Percentiles rank a stretch among this genome's conserved stretches.
Evolutionary conservation across 306 rosid species (phyloP).

Genomic region (Hylodesmum podocarpum): DNA sequence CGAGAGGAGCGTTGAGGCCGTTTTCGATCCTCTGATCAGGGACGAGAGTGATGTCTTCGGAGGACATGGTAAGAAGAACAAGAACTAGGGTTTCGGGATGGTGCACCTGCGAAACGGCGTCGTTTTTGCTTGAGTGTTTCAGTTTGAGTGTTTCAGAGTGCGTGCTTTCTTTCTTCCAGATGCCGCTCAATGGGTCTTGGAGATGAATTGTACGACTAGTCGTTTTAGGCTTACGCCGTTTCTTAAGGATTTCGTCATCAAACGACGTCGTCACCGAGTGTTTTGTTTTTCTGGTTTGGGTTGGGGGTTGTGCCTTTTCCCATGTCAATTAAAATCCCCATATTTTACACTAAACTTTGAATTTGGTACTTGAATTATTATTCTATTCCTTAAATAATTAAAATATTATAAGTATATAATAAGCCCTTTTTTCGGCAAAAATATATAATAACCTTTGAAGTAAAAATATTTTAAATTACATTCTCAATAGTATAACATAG

Average conservation of each 20-base stretch:
- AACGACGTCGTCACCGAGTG: neutral
- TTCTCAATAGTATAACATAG: too few relatives aligned
- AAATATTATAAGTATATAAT: too few relatives aligned
- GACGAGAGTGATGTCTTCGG: constrained; percentile 61
- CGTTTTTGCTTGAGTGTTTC: neutral
- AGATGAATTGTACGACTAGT: constrained; percentile 25
- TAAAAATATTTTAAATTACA: too few relatives aligned
- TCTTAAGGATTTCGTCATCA: neutral
- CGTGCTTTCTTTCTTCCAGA: neutral
- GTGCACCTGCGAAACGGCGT: constrained; percentile 24
- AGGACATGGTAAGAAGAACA: constrained; percentile 51
- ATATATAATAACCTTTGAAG: too few relatives aligned
- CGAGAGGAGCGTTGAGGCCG: constrained; percentile 60
- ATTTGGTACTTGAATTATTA: too few relatives aligned
- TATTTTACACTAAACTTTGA: neutral
- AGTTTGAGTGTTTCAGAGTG: neutral
- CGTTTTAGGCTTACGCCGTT: neutral
- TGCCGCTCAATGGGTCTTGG: constrained; percentile 22
- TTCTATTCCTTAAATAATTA: too few relatives aligned
- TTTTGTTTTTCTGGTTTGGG: neutral
- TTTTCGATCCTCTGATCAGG: constrained; percentile 57
- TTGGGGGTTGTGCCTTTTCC: neutral
- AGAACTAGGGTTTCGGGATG: constrained; percentile 20
- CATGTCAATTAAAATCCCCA: too few relatives aligned
- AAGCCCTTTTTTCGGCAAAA: too few relatives aligned